Base-by-base conservation (phyloP, 202 grass and related monocot genomes). In the Zoysia matrella region DNA sequence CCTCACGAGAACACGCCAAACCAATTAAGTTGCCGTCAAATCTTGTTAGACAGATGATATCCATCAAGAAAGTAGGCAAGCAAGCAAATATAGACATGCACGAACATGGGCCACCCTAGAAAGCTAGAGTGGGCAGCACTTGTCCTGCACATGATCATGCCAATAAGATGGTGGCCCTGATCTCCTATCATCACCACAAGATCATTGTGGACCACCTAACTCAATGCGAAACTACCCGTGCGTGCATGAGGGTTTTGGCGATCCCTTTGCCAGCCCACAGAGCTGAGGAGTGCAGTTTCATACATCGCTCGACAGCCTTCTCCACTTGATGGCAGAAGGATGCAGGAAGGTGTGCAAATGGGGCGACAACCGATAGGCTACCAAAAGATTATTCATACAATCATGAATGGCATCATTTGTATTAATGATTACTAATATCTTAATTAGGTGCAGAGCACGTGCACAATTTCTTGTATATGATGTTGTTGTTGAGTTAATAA, bases 91-190 rank as follows among this genome's bases (percentile, higher is more conserved):
- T 6, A 52, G 72, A 70, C 77, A 75, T 42, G 36, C 39, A 60
- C 64, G 76, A n/a, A 85, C 49, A 75, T 89, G 87, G 77, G 82
- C 67, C 82, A 89, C 82, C 77, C 87, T 85, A 81, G 72, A 89
- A 89, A 77, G 77, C 72, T 77, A 81, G 87, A 85, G 87, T 89
- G 77, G 87, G 82, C 77, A 78, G 67, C 75, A 85, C 60, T 85
- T 44, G 83, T 22, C 75, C 48, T 73, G 69, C 76, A 81, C 87
- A 81, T 85, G 82, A 85, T 88, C 60, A 77, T 43, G 49, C 22
- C 22, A 22, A 80, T 18, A 36, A 89, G 49, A 72, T 85, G 87
- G 82, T 85, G 87, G 82, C 53, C 87, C 82, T 22, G 22, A 22
- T 85, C 64, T 53, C 65, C 66, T 10, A 48, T 73, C 36, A 58